A percentile compares a stretch with the other conserved stretches of the same genome.
phyloP scores from a whole-genome alignment of 2,329 filamentous ascomycete genomes.

The Dactylellina leptospora region DNA sequence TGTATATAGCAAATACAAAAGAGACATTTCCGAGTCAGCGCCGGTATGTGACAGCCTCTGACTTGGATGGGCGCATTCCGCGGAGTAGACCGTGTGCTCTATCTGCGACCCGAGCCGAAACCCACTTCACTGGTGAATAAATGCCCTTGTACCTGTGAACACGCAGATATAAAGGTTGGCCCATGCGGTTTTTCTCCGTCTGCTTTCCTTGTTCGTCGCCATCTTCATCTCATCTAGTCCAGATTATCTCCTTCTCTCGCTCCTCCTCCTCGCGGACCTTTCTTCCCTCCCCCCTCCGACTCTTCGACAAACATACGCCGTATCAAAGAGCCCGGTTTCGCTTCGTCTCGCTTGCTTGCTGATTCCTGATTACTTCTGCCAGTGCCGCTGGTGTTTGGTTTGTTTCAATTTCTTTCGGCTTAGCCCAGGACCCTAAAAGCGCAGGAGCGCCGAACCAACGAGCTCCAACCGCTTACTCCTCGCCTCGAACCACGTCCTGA shows the following conservation, averaged over 20 bases:
- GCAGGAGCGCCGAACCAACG: constrained; percentile 42
- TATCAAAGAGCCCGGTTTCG: too few species aligned
- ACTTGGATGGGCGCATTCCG: too few species aligned
- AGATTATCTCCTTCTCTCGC: background rate
- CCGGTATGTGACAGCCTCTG: constrained; percentile 44
- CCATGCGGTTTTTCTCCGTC: constrained; percentile 25
- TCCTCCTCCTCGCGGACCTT: background rate
- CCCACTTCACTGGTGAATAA: background rate
- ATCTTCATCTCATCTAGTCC: constrained; percentile 13
- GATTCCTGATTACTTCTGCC: background rate
- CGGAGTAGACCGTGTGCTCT: constrained; percentile 2
- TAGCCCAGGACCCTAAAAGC: constrained; percentile 22
- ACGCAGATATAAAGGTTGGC: too few species aligned
- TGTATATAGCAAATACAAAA: background rate
- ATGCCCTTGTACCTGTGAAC: too few species aligned
- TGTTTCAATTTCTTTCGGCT: constrained; percentile 38
- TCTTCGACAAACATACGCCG: background rate
- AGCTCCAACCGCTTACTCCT: constrained; percentile 36
- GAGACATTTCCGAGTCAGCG: constrained; percentile 4
- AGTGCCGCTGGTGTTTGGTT: background rate
- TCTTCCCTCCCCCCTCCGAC: background rate
- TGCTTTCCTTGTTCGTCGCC: constrained; percentile 11
- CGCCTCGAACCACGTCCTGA: constrained; percentile 48
- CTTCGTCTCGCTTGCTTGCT: background rate
- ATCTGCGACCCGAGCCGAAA: constrained; percentile 15